Conservation (phyloP, 306 rosid genomes). For the Astragalus membranaceus region DNA sequence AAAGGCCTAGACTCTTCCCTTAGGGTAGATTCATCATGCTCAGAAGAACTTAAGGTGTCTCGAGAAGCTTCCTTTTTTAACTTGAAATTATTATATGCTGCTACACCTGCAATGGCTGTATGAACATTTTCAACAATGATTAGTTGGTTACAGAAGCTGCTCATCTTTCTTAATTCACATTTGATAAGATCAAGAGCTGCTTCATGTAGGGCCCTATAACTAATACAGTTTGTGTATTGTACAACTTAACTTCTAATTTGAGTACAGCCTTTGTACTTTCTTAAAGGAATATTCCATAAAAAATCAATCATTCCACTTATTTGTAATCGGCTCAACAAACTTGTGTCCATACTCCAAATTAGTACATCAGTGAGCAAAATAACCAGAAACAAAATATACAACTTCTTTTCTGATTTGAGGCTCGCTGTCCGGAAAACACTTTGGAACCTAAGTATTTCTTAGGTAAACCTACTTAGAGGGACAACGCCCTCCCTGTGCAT, state of each 20-base stretch:
- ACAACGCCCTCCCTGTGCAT: not conserved
- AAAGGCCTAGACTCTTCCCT: conserved; percentile 33
- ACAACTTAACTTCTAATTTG: not conserved
- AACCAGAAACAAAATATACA: not conserved
- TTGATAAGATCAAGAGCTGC: not conserved
- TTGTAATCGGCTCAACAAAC: conserved; percentile 11
- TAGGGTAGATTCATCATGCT: conserved; percentile 37
- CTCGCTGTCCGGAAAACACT: not conserved
- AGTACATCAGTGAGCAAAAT: conserved; percentile 1
- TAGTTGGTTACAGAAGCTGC: not conserved
- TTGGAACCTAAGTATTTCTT: not conserved
- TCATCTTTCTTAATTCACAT: not conserved
- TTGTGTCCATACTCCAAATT: not conserved
- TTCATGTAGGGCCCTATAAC: not conserved
- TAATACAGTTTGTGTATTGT: not conserved
- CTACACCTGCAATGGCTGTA: conserved; percentile 96
- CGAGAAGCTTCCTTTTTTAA: conserved; percentile 66
- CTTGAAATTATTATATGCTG: conserved; percentile 87
- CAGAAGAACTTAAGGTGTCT: conserved; percentile 29
- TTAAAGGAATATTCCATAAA: not conserved
- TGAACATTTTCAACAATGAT: conserved; percentile 12
- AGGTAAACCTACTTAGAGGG: not conserved
- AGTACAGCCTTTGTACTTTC: not conserved
- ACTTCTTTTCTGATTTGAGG: not conserved
- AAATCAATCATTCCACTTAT: not conserved